Evolutionary conservation across 768 basidiomycete species (phyloP), one percentile per base, ranked within the genome.

Genomic region (Auricularia sp.): DNA sequence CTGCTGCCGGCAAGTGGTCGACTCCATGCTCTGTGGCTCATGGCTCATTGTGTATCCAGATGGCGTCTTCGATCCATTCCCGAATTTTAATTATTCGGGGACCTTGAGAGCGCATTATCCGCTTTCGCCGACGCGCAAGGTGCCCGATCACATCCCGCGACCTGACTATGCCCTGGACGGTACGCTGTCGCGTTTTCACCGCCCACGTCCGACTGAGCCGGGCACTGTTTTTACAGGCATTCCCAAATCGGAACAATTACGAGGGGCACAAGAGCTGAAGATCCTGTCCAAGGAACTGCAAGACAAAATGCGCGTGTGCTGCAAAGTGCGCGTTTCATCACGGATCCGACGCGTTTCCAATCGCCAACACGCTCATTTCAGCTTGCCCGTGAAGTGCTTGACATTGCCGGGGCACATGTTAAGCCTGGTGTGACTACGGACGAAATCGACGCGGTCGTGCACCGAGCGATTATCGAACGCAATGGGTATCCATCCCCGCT

Each of bases 361-460:
- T 24, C 10, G 33, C n/a, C 51, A 13, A 51, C 13, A 1, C 37
- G 33, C 29, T 65, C 29, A 11, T 37, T 65, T 63, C 61, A 98
- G 97, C 81, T 97, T 68, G 85, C 83, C 3, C 81, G 97, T 61
- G 93, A 99, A 77, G 88, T 99, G n/a, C 82, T 99, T 24, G 95
- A 98, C 74, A 81, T 92, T 65, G 89, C 92, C 18, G 96, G 95
- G 1, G 84, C 94, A 0, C 83, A 87, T 71, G 79, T 98, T 67
- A 80, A 83, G 54, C 92, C 94, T n/a, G 97, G 96, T 42, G 84
- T 97, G 45, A 97, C 96, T 11, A 98, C 97, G 1, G 94, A 98
- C 72, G 92, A 94, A 72, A 82, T 99, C 34, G 97, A 99, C 76
- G 86, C 85, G 65, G 87, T 98, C 68, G 94, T 96, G 14, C 97